Percentiles rank a stretch among this genome's conserved stretches.
Evolutionary conservation across 306 rosid genomes (phyloP).

Genomic region (Cucurbita pepo): DNA sequence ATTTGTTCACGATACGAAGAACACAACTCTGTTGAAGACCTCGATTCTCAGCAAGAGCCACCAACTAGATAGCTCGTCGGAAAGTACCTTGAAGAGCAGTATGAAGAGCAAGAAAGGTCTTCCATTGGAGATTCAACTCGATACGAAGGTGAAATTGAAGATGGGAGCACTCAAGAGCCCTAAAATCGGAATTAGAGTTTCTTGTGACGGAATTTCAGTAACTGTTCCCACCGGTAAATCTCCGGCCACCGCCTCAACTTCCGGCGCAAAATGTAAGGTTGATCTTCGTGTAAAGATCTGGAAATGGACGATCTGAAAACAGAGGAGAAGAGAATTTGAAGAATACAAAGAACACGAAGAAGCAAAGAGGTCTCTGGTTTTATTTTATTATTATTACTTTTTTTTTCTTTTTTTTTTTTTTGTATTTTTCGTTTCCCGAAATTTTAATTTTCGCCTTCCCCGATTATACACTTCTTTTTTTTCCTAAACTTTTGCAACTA

Average conservation of each 20-base stretch:
- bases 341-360: neutral
- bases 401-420: neutral
- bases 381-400: neutral
- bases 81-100: slow-evolving; percentile 15
- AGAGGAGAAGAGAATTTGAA: neutral
- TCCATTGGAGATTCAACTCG: slow-evolving; percentile 39
- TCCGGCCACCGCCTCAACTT: slow-evolving; percentile 52
- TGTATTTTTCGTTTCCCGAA: neutral
- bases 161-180: slow-evolving; percentile 54
- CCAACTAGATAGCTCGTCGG: slow-evolving; percentile 18
- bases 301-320: slow-evolving; percentile 62
- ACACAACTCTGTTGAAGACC: slow-evolving; percentile 46
- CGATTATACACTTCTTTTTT: neutral
- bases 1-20: slow-evolving; percentile 46
- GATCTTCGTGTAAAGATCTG: slow-evolving; percentile 79
- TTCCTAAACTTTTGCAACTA: neutral
- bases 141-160: slow-evolving; percentile 58
- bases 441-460: neutral
- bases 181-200: slow-evolving; percentile 44
- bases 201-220: slow-evolving; percentile 50
- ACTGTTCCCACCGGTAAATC: slow-evolving; percentile 46
- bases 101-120: slow-evolving; percentile 56
- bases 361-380: neutral
- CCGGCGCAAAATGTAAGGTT: slow-evolving; percentile 47
- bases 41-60: slow-evolving; percentile 17